Evolutionary conservation across 148 eudicot genomes (phyloP), one percentile per base, ranked within the genome.

Genomic region (Fagopyrum tataricum): DNA sequence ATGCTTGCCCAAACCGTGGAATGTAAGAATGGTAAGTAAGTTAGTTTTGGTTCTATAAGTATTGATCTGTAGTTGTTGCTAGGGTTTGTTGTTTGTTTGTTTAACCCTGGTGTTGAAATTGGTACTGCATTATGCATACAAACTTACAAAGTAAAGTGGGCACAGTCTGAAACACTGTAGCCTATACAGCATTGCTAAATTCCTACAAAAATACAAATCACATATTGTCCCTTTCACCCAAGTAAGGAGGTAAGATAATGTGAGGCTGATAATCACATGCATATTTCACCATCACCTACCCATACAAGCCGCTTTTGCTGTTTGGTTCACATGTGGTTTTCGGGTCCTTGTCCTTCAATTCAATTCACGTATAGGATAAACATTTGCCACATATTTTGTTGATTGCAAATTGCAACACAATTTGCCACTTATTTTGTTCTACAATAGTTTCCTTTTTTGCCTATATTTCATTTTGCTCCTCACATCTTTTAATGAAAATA

Each of bases 1-100:
- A 92, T 78, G 91, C 78, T 66, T 95, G 99, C 76, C 99, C 99
- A 20, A 88, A 53, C 69, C 96, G 99, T 62, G 92, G 88, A 31
- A 77, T 77, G 75, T 83, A 73, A 31, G 37, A 31, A 31, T 31
- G 37, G 37, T 31, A 1, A 31, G 37, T 31, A 1, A 31, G 2
- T 31, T 31, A 31, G 37, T 31, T 31, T 31, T 31, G 37, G 37
- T 31, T 31, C 1, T 31, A 0, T 0, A 31, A 31, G 37, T 31
- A 31, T 31, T 31, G 37, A 31, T 31, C 37, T 31, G 37, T 31
- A 31, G 37, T 31, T 31, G 37, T 31, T 31, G 0, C 37, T 31
- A 31, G 37, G 37, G 0, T 31, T 31, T 31, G 37, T 31, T 31
- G 37, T 31, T 31, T 31, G 37, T 31, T 31, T 31, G 37, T 31